A percentile compares a stretch with the other conserved stretches of the same genome.
Evolutionary conservation across 768 basidiomycete genomes (phyloP).

Genomic region (Rhodotorula taiwanensis): DNA sequence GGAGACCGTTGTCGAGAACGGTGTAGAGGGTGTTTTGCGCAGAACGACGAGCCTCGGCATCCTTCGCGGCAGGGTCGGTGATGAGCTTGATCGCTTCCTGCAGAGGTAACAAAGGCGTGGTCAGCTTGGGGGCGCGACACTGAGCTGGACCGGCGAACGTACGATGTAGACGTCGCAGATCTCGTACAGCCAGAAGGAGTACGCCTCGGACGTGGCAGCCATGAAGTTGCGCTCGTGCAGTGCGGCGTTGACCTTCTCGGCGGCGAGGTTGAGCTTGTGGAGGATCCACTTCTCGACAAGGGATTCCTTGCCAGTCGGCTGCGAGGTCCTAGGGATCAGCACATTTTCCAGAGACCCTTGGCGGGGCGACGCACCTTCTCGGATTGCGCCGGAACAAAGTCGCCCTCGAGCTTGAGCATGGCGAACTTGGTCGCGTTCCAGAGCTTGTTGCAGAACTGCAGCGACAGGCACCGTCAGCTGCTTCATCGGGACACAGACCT

Average conservation of each 20-base stretch:
- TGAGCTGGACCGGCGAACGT: too few species aligned
- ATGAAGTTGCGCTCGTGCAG: slow-evolving; percentile 84
- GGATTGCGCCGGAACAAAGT: slow-evolving; percentile 66
- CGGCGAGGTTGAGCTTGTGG: slow-evolving; percentile 81
- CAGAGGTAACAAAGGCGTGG: slow-evolving; percentile 40
- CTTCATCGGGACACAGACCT: background rate
- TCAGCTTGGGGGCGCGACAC: too few species aligned
- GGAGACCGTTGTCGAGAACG: slow-evolving; percentile 82
- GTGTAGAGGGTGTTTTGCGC: slow-evolving; percentile 95
- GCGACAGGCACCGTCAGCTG: background rate
- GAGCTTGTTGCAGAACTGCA: slow-evolving; percentile 89
- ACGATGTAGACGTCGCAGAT: slow-evolving; percentile 95
- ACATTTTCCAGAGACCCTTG: background rate
- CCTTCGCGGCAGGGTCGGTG: slow-evolving; percentile 64
- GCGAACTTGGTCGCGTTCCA: slow-evolving; percentile 99
- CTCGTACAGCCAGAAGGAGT: slow-evolving; percentile 98
- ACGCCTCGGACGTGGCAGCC: slow-evolving; percentile 70
- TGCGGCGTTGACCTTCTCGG: slow-evolving; percentile 65
- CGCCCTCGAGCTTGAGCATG: slow-evolving; percentile 87
- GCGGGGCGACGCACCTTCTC: slow-evolving; percentile 55
- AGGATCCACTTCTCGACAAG: slow-evolving; percentile 93
- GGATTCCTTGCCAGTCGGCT: slow-evolving; percentile 84
- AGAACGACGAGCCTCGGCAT: slow-evolving; percentile 58
- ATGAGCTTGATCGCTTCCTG: slow-evolving; percentile 94
- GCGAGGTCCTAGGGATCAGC: background rate